These are phyloP conservation scores for Globisporangium ultimum DNA, from an alignment of 352 stramenopile species.

Conservation along the genomic window DNA sequence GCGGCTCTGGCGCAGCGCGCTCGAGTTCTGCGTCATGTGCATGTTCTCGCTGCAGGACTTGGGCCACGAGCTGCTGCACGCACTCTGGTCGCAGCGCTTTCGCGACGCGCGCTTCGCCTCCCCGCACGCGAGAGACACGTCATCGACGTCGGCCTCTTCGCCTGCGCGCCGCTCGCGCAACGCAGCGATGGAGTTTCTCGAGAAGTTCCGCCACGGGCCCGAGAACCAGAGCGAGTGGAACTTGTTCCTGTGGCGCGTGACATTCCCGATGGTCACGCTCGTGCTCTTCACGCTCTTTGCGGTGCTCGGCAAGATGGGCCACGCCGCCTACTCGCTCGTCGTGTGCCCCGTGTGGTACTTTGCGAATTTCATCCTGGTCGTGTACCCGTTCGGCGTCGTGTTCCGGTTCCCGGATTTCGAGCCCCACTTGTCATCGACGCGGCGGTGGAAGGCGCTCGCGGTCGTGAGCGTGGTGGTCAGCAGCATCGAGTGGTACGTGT, in stretches of 20 bases:
- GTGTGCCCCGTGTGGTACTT: conserved; percentile 79
- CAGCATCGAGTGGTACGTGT: conserved; percentile 69
- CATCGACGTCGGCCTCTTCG: background rate
- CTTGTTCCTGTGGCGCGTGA: conserved; percentile 73
- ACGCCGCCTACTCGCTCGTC: conserved; percentile 62
- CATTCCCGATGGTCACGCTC: conserved; percentile 78
- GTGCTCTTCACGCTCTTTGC: conserved; percentile 66
- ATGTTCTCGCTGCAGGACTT: conserved; percentile 17
- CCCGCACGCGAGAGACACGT: background rate
- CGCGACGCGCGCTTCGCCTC: conserved; percentile 7
- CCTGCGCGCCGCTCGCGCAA: background rate
- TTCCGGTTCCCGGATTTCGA: conserved; percentile 59
- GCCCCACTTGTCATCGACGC: conserved; percentile 17
- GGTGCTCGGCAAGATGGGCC: conserved; percentile 59
- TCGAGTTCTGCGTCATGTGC: conserved; percentile 16
- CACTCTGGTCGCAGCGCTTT: conserved; percentile 11
- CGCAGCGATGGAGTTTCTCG: conserved; percentile 49
- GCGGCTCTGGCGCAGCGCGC: conserved; percentile 24
- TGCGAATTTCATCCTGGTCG: conserved; percentile 64
- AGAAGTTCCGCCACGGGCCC: conserved; percentile 66
- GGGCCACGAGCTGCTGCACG: conserved; percentile 8
- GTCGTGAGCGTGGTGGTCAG: conserved; percentile 46
- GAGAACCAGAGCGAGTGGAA: conserved; percentile 83
- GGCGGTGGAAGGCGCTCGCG: conserved; percentile 51
- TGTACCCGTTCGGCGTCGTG: conserved; percentile 72